A percentile compares a stretch with the other conserved stretches of the same genome.
Conservation (phyloP, 305 asterid species). For the Fraxinus xanthoxyloides region DNA sequence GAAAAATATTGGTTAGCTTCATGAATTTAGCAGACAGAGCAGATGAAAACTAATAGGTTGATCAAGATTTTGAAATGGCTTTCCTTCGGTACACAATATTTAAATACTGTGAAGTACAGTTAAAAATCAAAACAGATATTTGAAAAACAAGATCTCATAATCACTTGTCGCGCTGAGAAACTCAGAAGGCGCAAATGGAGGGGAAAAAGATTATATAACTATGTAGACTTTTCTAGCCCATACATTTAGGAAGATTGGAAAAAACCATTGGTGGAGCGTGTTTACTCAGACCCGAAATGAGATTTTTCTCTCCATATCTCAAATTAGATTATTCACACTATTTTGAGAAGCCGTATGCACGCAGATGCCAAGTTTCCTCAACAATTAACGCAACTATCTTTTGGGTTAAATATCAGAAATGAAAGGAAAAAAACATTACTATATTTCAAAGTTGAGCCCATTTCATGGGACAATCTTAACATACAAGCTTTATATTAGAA, state of each 20-base stretch:
- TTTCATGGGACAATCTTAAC: neutral
- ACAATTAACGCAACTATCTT: neutral
- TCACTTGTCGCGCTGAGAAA: neutral
- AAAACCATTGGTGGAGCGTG: neutral
- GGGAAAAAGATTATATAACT: neutral
- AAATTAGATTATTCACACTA: neutral
- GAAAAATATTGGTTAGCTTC: constrained; percentile 31
- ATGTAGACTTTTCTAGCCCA: neutral
- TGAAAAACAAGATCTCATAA: constrained; percentile 7
- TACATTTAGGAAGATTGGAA: neutral
- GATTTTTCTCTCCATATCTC: neutral
- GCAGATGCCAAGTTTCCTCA: neutral
- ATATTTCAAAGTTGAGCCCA: neutral
- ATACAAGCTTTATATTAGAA: neutral
- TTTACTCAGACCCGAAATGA: neutral
- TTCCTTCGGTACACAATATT: neutral
- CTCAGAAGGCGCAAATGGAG: neutral
- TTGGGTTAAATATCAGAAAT: neutral
- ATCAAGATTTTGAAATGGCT: constrained; percentile 6
- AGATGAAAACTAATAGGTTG: constrained; percentile 13
- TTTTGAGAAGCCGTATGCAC: neutral
- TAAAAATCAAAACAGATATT: neutral
- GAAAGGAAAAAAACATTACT: neutral
- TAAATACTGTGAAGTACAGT: neutral
- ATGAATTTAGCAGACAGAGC: constrained; percentile 4